Base-by-base conservation (phyloP, 2,329 filamentous ascomycete species). In the Botrytis sinoallii region DNA sequence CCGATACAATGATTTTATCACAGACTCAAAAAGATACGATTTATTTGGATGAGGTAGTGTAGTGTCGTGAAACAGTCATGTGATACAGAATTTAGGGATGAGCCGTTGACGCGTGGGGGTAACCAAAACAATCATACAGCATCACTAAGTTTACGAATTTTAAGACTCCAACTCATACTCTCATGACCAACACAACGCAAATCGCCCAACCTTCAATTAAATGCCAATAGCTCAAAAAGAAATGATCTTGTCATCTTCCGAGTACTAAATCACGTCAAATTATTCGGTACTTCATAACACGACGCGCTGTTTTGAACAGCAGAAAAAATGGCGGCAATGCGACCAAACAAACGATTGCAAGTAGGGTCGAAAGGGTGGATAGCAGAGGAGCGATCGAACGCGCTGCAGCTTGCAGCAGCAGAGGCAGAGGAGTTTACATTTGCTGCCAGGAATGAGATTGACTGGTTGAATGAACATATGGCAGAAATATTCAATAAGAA, bases 381-480 rank as follows among this genome's bases (percentile, higher is more conserved):
- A 77, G 85, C 90, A 46, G 91, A 93, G 77, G 96, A 99, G 85
- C 89, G 95, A 78, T 88, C 91, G 61, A 92, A 95, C 79, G 91
- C 93, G 22, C 85, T 90, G 72, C 88, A 93, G 77, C 90, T 98
- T 76, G 88, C 92, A 25, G 87, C 92, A 65, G 89, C 94, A 73
- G 96, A 98, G 82, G 88, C 93, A 72, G 95, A 98, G 78, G 97
- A 99, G 84, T 97, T 98, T 81, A 90, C 93, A 61, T 98, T 93
- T 84, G 94, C 94, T 44, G 95, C 93, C 75, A 90, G 93, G 74
- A 97, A 98, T 83, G 96, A 99, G 82, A 86, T 98, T 80, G 95
- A 98, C 82, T 99, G 96, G 96, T 86, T 99, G 79, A 98, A 99
- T 81, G 96, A 98, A 84, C 96, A 99, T 83, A 98, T 99, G 95